Base-by-base conservation (phyloP, 495 filamentous ascomycete species). In the Daldinia grandis region DNA sequence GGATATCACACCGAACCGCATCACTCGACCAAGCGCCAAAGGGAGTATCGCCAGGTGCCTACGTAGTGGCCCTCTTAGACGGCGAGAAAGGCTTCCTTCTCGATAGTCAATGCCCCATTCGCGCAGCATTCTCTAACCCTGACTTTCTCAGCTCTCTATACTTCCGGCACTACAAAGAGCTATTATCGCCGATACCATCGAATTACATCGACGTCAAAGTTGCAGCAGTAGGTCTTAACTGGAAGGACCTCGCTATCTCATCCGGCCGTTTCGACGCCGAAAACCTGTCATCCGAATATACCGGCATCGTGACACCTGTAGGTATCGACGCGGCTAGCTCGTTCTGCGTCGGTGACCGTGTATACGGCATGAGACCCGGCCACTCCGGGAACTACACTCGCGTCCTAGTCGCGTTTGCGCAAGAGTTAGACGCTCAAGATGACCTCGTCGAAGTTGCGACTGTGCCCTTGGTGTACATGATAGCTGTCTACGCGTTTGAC, bases 381-480 rank as follows among this genome's bases (percentile, higher is more conserved):
- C 70, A 71, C 3, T 78, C 73, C 31, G 58, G 69, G 1, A 80
- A 69, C 3, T 74, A 58, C 33, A 63, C 62, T n/a, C 68, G 76
- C 0, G 63, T 64, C 1, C 68, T 66, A 1, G 75, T 50, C 6
- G 33, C 31, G 8, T 49, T 76, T 6, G 68, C 62, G 0, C 55
- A 73, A 6, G 58, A 68, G 8, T 72, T 88, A 7, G 76, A 74
- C 1, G 72, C 81, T 5, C 28, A 72, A 1, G 78, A 85, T 58
- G 53, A 76, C 9, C 76, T 82, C 17, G 72, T 78, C 5, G 75
- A 78, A 40, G 77, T 79, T 5, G 81, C 80, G 3, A 79, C 83
- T 6, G 61, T 86, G 2, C 84, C 83, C 0, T 64, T 84, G 0
- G 81, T 78, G 1, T 88, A 79, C 63, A 73, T 72, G 49, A 85